Base-by-base conservation (phyloP, 805 yeast species). In the Hanseniaspora vineae region DNA sequence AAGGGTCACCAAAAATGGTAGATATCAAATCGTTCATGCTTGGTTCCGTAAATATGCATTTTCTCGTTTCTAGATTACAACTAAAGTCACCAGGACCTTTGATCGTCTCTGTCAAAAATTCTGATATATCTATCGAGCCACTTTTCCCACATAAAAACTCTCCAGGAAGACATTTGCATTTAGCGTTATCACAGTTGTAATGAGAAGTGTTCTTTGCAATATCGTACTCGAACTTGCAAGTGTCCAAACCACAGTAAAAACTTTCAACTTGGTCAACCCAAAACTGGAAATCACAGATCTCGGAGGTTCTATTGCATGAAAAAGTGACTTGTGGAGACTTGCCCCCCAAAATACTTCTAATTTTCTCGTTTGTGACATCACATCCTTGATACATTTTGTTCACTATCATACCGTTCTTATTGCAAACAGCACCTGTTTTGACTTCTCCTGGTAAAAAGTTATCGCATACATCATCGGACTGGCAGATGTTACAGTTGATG, bases 81-180 rank as follows among this genome's bases (percentile, higher is more conserved):
- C 78, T 67, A 58, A 92, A 88, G 52, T 84, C 89, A 32, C 96
- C 98, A 0, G 98, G 98, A 1, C 98, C 98, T 37, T 68, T 69
- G 51, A 92, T 88, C 5, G 95, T 84, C 59, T 89, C 92, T 1
- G 88, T 78, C 51, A 92, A 71, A 63, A 94, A 92, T 48, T 90
- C 97, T 1, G 95, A 81, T 31, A 92, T 85, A 64, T 92, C 97
- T 54, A 92, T 88, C 1, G 96, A 87, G 1, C 97, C 97, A 9
- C 78, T 75, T 57, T 87, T 84, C 35, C 98, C 98, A 69, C 98
- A 92, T 6, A 92, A 71, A 88, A 86, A 87, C 55, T 87, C 76
- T 20, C 78, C 97, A 1, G 97, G 96, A 33, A 90, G 70, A 68
- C 98, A 92, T 55, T 83, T 75, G 64, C 98, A 92, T n/a, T 78